Conservation (phyloP, 2,329 filamentous ascomycete genomes). For the Ophidiomyces ophidiicola region DNA sequence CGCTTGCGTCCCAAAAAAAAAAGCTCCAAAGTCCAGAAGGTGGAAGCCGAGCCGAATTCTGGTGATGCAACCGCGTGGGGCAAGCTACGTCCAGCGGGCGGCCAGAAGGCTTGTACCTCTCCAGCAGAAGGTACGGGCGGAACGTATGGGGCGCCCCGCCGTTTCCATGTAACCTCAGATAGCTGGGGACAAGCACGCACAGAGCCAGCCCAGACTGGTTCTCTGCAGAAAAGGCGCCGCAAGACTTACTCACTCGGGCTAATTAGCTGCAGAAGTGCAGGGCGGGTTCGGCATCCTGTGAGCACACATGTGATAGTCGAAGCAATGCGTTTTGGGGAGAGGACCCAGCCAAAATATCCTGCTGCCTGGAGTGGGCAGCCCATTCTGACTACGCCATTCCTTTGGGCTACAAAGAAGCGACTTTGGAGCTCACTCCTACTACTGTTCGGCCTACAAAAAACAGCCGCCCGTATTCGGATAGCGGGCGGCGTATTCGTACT, state of each 20-base stretch:
- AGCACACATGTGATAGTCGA: neutral
- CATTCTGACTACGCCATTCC: no score
- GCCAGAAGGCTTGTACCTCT: neutral
- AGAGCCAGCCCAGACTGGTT: no score
- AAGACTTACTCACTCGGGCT: neutral
- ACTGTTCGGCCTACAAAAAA: no score
- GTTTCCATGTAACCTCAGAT: neutral
- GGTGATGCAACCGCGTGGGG: slow-evolving; percentile 6
- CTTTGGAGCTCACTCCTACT: no score
- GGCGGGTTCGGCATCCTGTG: neutral
- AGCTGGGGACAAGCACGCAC: no score
- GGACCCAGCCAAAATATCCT: no score
- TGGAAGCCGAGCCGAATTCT: neutral
- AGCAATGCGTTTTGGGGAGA: no score
- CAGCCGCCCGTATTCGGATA: no score
- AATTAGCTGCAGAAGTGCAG: neutral
- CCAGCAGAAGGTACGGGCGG: neutral
- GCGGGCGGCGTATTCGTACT: no score
- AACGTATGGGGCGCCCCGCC: neutral
- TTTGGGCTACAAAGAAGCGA: no score
- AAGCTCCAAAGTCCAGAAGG: no score
- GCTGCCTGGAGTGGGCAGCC: no score
- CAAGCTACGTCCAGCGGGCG: neutral
- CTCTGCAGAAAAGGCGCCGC: neutral
- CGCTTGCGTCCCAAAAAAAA: neutral